Evolutionary conservation across 768 basidiomycete genomes (phyloP).

Genomic region (Multifurca ochricompacta): DNA sequence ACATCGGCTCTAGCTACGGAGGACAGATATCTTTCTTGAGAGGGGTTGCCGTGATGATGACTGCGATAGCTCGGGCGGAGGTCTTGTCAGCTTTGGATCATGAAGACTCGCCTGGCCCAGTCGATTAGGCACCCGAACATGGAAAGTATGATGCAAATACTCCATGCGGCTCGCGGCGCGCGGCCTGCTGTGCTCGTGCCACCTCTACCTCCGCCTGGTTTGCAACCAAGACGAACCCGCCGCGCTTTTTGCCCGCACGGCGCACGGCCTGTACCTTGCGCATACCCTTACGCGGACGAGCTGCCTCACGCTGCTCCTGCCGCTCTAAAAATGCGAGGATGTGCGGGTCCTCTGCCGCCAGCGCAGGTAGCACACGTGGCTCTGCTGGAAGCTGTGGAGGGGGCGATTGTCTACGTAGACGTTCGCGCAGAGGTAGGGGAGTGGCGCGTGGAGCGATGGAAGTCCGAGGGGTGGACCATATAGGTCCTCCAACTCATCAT

Average conservation of each 20-base stretch:
- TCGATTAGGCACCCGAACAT: not conserved
- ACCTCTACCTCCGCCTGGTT: not conserved
- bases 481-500: conserved; percentile 9
- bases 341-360: conserved; percentile 9
- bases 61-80: no score
- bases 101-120: not conserved
- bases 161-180: not conserved
- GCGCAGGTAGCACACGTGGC: not conserved
- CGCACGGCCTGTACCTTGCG: conserved; percentile 8
- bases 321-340: conserved; percentile 8
- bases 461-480: not conserved
- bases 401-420: not conserved
- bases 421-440: not conserved
- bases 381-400: not conserved
- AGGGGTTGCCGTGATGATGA: not conserved
- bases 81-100: not conserved
- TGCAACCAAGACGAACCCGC: conserved; percentile 12
- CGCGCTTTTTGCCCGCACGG: conserved; percentile 2
- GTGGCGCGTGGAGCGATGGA: not conserved
- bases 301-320: conserved; percentile 8
- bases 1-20: not conserved
- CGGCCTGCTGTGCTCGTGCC: not conserved
- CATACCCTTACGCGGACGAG: conserved; percentile 1
- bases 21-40: not conserved
- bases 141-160: conserved; percentile 3